phyloP scores from a whole-genome alignment of 2,329 filamentous ascomycete species.

The Epichloe gansuensis region DNA sequence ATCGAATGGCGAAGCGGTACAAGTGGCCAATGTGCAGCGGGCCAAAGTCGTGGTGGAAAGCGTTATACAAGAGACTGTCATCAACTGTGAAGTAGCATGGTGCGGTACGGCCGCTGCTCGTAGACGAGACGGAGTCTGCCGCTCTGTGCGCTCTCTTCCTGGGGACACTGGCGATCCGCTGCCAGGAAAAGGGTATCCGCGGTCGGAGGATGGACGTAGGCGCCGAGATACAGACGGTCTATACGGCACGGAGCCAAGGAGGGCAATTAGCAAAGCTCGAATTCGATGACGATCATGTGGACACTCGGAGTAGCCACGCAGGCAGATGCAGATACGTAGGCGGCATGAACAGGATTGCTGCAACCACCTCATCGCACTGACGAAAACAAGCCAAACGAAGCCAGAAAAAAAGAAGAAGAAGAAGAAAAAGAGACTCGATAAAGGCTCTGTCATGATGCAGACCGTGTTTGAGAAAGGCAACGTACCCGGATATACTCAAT shows the following conservation, averaged over 20 bases:
- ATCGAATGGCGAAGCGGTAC: constrained; percentile 89
- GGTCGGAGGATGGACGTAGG: constrained; percentile 73
- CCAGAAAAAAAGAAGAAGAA: background rate
- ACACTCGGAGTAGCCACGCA: background rate
- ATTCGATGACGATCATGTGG: background rate
- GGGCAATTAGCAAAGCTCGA: constrained; percentile 11
- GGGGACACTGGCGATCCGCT: constrained; percentile 50
- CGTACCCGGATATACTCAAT: constrained; percentile 92
- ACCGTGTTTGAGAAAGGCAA: constrained; percentile 8
- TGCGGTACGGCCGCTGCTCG: constrained; percentile 26
- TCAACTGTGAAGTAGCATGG: constrained; percentile 96
- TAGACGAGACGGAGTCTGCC: constrained; percentile 40
- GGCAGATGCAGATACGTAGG: background rate
- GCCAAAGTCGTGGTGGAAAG: constrained; percentile 97
- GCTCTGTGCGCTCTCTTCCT: constrained; percentile 40
- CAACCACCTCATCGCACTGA: background rate
- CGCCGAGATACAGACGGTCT: constrained; percentile 93
- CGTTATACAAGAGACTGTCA: constrained; percentile 87
- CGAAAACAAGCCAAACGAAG: background rate
- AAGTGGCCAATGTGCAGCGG: constrained; percentile 94
- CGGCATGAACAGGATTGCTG: background rate
- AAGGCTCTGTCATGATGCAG: background rate
- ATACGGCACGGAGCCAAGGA: constrained; percentile 12
- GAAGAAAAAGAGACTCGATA: background rate
- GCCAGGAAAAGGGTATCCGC: constrained; percentile 76